Evolutionary conservation across 257 asterid genomes (phyloP).

Genomic region (Salvia hispanica): DNA sequence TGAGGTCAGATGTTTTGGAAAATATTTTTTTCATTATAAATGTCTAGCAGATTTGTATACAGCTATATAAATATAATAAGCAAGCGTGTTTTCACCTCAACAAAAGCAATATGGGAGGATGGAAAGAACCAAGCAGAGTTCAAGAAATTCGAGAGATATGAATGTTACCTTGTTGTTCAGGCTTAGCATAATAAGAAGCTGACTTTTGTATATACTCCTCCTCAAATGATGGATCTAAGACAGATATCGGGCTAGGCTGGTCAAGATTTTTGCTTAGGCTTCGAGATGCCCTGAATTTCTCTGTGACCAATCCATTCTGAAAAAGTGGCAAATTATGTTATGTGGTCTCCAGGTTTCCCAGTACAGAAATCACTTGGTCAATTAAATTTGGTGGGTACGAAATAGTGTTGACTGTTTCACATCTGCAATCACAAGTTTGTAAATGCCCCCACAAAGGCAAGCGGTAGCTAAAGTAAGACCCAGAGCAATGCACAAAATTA

Average conservation of each 20-base stretch:
- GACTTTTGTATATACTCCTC: slow-evolving; percentile 42
- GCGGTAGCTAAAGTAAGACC: slow-evolving; percentile 8
- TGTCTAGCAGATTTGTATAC: background rate
- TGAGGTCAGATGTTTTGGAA: background rate
- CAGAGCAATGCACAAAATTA: background rate
- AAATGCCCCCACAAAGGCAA: slow-evolving; percentile 3
- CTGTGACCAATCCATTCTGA: slow-evolving; percentile 47
- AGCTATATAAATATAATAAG: background rate
- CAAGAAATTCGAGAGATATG: background rate
- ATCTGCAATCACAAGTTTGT: slow-evolving; percentile 1
- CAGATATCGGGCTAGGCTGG: slow-evolving; percentile 88
- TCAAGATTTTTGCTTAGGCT: slow-evolving; percentile 63
- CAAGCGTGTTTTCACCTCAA: background rate
- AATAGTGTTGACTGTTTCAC: slow-evolving; percentile 1
- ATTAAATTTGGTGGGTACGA: slow-evolving; percentile 15
- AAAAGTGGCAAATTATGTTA: slow-evolving; percentile 26
- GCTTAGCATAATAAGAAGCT: slow-evolving; percentile 45
- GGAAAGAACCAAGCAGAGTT: background rate
- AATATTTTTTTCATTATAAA: background rate
- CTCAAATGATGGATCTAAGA: slow-evolving; percentile 65
- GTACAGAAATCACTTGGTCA: background rate
- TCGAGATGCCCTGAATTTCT: slow-evolving; percentile 37
- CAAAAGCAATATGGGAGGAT: background rate
- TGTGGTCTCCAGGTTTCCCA: slow-evolving; percentile 13
- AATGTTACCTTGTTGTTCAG: slow-evolving; percentile 47